Percentiles rank a stretch among this genome's conserved stretches.
phyloP scores from a whole-genome alignment of 805 yeast species.

The Debaryomyces maramus region DNA sequence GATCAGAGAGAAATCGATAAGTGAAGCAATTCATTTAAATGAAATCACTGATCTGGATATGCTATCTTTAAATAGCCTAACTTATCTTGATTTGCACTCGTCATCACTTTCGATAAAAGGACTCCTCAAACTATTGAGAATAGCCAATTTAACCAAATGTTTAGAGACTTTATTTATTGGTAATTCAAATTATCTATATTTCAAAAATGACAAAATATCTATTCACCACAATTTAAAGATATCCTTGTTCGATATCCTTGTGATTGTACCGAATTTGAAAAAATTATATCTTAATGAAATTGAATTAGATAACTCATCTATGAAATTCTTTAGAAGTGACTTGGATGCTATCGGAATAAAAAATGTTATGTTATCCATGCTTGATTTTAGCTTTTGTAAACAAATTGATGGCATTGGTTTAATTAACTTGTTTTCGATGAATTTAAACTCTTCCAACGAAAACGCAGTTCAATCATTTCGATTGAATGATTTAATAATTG shows the following conservation, averaged over 20 bases:
- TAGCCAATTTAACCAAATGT: constrained; percentile 27
- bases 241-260: constrained; percentile 18
- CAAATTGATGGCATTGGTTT: constrained; percentile 41
- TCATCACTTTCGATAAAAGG: constrained; percentile 42
- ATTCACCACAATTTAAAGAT: constrained; percentile 10
- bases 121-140: constrained; percentile 38
- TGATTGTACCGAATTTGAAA: constrained; percentile 18
- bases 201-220: constrained; percentile 20
- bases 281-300: constrained; percentile 32
- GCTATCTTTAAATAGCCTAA: constrained; percentile 21
- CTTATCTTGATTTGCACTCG: constrained; percentile 37
- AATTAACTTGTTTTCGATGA: constrained; percentile 25
- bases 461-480: constrained; percentile 5
- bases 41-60: constrained; percentile 27
- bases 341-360: constrained; percentile 17
- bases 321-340: constrained; percentile 30
- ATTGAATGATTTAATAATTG: constrained; percentile 25
- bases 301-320: constrained; percentile 35
- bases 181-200: constrained; percentile 32
- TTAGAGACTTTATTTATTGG: constrained; percentile 34
- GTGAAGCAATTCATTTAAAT: constrained; percentile 22
- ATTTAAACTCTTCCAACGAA: constrained; percentile 10
- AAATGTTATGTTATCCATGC: constrained; percentile 15
- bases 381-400: constrained; percentile 39
- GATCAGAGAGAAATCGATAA: constrained; percentile 29